A percentile compares a stretch with the other conserved stretches of the same genome.
phyloP scores from a whole-genome alignment of 2,329 filamentous ascomycete genomes.

The Penicillium crustosum region DNA sequence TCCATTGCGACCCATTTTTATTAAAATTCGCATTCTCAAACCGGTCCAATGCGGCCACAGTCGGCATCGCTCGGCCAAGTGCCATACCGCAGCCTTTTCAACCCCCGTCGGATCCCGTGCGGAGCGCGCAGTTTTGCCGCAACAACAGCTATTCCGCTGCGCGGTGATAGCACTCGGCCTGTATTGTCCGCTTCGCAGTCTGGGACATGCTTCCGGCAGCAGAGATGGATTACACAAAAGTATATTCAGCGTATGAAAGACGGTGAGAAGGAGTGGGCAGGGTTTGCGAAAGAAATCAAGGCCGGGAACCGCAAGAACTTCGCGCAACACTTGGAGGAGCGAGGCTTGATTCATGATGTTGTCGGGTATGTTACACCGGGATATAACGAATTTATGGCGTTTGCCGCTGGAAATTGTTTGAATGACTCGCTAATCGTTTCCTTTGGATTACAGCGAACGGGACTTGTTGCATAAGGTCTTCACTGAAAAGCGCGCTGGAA shows the following conservation, averaged over 20 bases:
- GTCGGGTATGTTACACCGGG: constrained; percentile 40
- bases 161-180: constrained; percentile 17
- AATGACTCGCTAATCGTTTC: constrained; percentile 11
- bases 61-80: constrained; percentile 23
- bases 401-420: neutral
- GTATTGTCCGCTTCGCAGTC: constrained; percentile 2
- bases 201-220: constrained; percentile 19
- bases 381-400: neutral
- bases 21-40: neutral
- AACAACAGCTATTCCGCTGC: constrained; percentile 22
- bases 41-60: constrained; percentile 30
- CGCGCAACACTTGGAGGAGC: constrained; percentile 46
- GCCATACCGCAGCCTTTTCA: constrained; percentile 20
- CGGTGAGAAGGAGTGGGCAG: constrained; percentile 43
- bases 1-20: constrained; percentile 9
- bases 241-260: constrained; percentile 40
- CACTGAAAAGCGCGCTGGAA: constrained; percentile 47
- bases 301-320: constrained; percentile 47
- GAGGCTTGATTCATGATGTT: constrained; percentile 48
- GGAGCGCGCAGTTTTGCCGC: constrained; percentile 28
- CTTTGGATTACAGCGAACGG: constrained; percentile 35
- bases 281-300: constrained; percentile 44
- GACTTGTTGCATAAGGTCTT: constrained; percentile 46
- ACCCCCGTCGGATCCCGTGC: constrained; percentile 16
- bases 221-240: constrained; percentile 41